Conservation (phyloP, 345 rosid genomes). For the Bretschneidera sinensis region DNA sequence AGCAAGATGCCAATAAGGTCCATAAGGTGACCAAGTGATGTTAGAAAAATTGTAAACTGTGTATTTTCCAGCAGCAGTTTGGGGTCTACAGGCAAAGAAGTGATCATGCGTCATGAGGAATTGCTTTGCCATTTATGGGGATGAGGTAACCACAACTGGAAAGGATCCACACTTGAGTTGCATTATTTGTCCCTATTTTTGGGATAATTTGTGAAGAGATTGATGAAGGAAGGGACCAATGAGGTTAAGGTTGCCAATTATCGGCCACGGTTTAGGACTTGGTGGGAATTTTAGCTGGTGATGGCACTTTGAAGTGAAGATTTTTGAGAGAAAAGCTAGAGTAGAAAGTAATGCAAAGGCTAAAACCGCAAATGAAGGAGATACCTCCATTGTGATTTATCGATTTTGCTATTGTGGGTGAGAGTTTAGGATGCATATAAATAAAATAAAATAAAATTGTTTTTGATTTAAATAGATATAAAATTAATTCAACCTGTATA, state of each 20-base stretch:
- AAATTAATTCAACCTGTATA: too few relatives aligned
- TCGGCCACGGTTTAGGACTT: constrained; percentile 33
- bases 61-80: constrained; percentile 28
- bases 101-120: constrained; percentile 18
- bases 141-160: constrained; percentile 12
- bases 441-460: too few relatives aligned
- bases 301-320: too few relatives aligned
- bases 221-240: constrained; percentile 34
- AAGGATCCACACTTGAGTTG: constrained; percentile 28
- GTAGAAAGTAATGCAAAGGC: neutral
- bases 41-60: constrained; percentile 25
- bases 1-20: constrained; percentile 32
- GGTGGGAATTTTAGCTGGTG: constrained; percentile 17
- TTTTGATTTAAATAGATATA: too few relatives aligned
- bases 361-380: too few relatives aligned
- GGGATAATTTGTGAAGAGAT: constrained; percentile 25
- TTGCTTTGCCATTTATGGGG: too few relatives aligned
- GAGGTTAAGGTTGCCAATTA: constrained; percentile 36
- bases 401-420: too few relatives aligned
- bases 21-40: constrained; percentile 29
- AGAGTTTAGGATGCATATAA: too few relatives aligned
- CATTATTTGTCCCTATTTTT: constrained; percentile 28
- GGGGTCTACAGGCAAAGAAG: constrained; percentile 24
- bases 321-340: constrained; percentile 13
- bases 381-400: neutral